A percentile compares a stretch with the other conserved stretches of the same genome.
Conservation (phyloP, 2,329 filamentous ascomycete species). For the Waltergamsia citrina region DNA sequence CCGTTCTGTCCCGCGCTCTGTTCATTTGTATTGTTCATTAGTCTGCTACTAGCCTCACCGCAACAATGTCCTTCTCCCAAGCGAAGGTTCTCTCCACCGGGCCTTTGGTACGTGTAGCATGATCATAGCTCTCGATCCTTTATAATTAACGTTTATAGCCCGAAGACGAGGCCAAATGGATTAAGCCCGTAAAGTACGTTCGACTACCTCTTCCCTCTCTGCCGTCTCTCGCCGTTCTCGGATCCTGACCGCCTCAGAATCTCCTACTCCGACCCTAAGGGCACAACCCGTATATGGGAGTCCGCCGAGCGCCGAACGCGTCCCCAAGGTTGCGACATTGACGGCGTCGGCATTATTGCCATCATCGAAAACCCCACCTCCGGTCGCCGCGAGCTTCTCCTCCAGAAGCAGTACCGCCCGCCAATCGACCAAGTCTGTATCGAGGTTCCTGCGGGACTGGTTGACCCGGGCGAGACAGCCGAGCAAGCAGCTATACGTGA, state of each 20-base stretch:
- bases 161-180: conserved; percentile 47
- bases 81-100: conserved; percentile 32
- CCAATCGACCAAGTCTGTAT: conserved; percentile 50
- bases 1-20: too few species aligned
- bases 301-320: conserved; percentile 63
- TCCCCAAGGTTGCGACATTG: conserved; percentile 50
- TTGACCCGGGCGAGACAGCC: conserved; percentile 52
- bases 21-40: too few species aligned
- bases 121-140: background rate
- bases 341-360: conserved; percentile 66
- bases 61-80: conserved; percentile 28
- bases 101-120: conserved; percentile 27
- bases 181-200: conserved; percentile 45
- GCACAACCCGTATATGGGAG: conserved; percentile 56
- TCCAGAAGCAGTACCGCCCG: conserved; percentile 60
- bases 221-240: conserved; percentile 1
- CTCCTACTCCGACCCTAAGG: conserved; percentile 54
- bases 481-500: conserved; percentile 55
- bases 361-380: conserved; percentile 48
- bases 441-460: conserved; percentile 55
- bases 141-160: conserved; percentile 19
- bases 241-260: conserved; percentile 28
- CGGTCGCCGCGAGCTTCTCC: conserved; percentile 37
- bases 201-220: background rate
- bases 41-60: too few species aligned